Evolutionary conservation across 2,329 filamentous ascomycete genomes (phyloP).

Genomic region (Magnaporthiopsis incrustans): DNA sequence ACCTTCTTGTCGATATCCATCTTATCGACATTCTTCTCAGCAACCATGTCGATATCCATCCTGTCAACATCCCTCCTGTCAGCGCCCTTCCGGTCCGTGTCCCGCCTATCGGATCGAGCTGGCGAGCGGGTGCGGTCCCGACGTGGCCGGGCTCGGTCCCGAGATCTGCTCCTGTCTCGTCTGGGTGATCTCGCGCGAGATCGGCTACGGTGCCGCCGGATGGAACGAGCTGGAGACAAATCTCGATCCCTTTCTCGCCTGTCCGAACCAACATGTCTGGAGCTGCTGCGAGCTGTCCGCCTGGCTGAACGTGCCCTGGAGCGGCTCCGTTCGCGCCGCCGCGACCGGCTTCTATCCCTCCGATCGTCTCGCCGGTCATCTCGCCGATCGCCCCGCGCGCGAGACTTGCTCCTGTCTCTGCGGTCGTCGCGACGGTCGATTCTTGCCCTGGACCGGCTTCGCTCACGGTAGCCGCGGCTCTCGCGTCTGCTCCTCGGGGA

Average conservation of each 20-base stretch:
- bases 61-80: slow-evolving; percentile 4
- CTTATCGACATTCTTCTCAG: slow-evolving; percentile 5
- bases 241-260: slow-evolving; percentile 1
- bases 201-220: slow-evolving; percentile 20
- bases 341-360: slow-evolving; percentile 20
- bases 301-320: slow-evolving; percentile 15
- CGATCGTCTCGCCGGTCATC: slow-evolving; percentile 15
- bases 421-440: slow-evolving; percentile 15
- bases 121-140: slow-evolving; percentile 20
- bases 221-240: slow-evolving; percentile 17
- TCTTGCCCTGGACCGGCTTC: slow-evolving; percentile 18
- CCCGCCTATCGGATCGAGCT: slow-evolving; percentile 14
- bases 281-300: slow-evolving; percentile 18
- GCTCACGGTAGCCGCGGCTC: slow-evolving; percentile 19
- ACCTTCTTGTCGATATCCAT: slow-evolving; percentile 5
- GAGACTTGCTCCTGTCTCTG: slow-evolving; percentile 14
- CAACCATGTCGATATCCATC: slow-evolving; percentile 2
- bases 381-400: slow-evolving; percentile 12
- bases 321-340: slow-evolving; percentile 16
- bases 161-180: slow-evolving; percentile 20
- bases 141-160: slow-evolving; percentile 16
- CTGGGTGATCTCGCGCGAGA: slow-evolving; percentile 21
- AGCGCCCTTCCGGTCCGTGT: slow-evolving; percentile 3
- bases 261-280: slow-evolving; percentile 18
- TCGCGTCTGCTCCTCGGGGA: slow-evolving; percentile 16